Evolutionary conservation across 495 filamentous ascomycete species (phyloP).

Genomic region (Xylaria grammica): DNA sequence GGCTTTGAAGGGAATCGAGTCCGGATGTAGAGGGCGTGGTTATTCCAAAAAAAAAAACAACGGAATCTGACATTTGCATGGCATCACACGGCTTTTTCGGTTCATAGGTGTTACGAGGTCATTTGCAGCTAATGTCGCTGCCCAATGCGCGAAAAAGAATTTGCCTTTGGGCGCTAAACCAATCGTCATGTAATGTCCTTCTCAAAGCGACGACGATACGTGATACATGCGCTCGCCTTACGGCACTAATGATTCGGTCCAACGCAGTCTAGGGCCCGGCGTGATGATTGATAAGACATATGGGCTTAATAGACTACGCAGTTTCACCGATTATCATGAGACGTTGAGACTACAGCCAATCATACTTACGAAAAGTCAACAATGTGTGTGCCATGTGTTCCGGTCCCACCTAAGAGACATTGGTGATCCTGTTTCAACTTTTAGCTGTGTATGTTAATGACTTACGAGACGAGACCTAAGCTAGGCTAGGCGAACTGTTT

Average conservation of each 20-base stretch:
- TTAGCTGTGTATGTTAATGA: not conserved
- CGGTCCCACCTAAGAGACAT: not conserved
- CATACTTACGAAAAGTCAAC: constrained; percentile 11
- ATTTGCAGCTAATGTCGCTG: constrained; percentile 43
- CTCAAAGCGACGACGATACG: constrained; percentile 15
- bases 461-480: too few species aligned
- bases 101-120: constrained; percentile 46
- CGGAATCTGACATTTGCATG: constrained; percentile 45
- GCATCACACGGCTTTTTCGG: constrained; percentile 46
- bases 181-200: constrained; percentile 11
- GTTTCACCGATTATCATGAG: constrained; percentile 1
- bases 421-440: not conserved
- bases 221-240: constrained; percentile 16
- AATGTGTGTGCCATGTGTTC: not conserved
- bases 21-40: constrained; percentile 32
- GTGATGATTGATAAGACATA: not conserved
- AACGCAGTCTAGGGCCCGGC: not conserved
- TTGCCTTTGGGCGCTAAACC: constrained; percentile 39
- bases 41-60: constrained; percentile 44
- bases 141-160: constrained; percentile 37
- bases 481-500: too few species aligned
- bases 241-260: constrained; percentile 17
- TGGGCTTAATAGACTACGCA: not conserved
- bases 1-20: constrained; percentile 29
- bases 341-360: constrained; percentile 16